These are phyloP conservation scores for Raddia guianensis DNA, from an alignment of 176 grass and related monocot genomes.

Conservation along the genomic window DNA sequence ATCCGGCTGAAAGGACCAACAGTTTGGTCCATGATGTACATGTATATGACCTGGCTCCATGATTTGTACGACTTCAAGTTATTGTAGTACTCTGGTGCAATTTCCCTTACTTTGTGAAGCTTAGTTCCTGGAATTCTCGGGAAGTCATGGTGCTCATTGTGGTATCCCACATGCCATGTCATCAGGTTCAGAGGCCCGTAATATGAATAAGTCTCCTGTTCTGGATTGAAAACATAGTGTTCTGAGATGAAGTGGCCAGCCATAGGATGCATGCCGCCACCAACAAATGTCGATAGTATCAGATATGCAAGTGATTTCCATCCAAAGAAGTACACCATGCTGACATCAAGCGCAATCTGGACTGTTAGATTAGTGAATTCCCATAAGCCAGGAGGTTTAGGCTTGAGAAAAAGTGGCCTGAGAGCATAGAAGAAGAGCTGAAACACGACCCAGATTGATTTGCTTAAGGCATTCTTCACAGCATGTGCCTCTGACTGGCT, in stretches of 20 bases:
- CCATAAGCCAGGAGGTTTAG: conserved; percentile 83
- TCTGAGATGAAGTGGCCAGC: conserved; percentile 96
- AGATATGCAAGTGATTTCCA: conserved; percentile 79
- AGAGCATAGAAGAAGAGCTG: conserved; percentile 96
- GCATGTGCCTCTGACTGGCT: conserved; percentile 53
- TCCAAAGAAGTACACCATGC: conserved; percentile 59
- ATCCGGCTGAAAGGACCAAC: conserved; percentile 91
- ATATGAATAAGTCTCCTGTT: conserved; percentile 94
- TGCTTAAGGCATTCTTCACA: conserved; percentile 57
- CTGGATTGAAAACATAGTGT: conserved; percentile 82
- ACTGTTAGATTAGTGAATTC: conserved; percentile 76
- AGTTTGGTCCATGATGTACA: conserved; percentile 86
- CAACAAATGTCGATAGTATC: conserved; percentile 78
- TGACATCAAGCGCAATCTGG: conserved; percentile 66
- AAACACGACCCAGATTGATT: conserved; percentile 81
- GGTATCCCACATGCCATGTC: conserved; percentile 92
- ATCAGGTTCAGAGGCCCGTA: conserved; percentile 91
- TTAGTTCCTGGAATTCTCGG: conserved; percentile 77
- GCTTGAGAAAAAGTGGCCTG: conserved; percentile 78
- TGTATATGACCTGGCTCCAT: conserved; percentile 98
- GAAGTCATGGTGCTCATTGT: conserved; percentile 99
- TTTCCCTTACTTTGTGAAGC: conserved; percentile 86
- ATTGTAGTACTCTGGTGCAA: conserved; percentile 83
- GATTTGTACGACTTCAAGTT: conserved; percentile 67
- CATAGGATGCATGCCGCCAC: conserved; percentile 97